A percentile compares a stretch with the other conserved stretches of the same genome.
These are phyloP conservation scores for Magnolia officinalis DNA, from an alignment of 164 flowering plant species.

Conservation along the genomic window DNA sequence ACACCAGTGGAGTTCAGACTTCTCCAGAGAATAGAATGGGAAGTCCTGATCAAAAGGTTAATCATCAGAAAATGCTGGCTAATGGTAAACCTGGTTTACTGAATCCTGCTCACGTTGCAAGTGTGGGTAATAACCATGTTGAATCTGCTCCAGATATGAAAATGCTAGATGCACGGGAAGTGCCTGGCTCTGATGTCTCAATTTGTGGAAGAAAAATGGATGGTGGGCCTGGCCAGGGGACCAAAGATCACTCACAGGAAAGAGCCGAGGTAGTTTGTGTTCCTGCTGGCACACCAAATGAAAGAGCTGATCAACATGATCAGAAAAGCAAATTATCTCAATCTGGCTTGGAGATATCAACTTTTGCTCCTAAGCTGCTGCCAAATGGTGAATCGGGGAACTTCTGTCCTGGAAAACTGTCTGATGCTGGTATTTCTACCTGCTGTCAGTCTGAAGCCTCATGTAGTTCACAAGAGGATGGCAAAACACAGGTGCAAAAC, in stretches of 20 bases:
- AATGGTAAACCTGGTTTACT: conserved; percentile 38
- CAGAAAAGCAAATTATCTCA: conserved; percentile 23
- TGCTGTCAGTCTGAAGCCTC: conserved; percentile 21
- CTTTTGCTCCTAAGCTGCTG: conserved; percentile 19
- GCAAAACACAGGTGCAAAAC: conserved; percentile 11
- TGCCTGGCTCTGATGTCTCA: conserved; percentile 13
- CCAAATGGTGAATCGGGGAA: conserved; percentile 8
- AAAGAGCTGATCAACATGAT: conserved; percentile 20
- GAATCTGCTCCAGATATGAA: conserved; percentile 25
- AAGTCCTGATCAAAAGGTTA: conserved; percentile 34
- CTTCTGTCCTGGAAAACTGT: conserved; percentile 15
- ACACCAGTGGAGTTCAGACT: conserved; percentile 30
- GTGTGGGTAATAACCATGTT: conserved; percentile 7
- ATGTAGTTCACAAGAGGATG: conserved; percentile 15
- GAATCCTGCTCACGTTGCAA: conserved; percentile 22
- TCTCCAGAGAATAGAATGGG: conserved; percentile 44
- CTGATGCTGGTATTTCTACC: conserved; percentile 14
- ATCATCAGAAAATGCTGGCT: conserved; percentile 33
- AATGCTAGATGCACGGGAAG: conserved; percentile 17
- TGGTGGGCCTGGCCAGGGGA: conserved; percentile 10
- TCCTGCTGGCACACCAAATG: conserved; percentile 19
- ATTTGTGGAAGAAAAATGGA: conserved; percentile 20
- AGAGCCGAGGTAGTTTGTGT: conserved; percentile 20
- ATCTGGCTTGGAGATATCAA: conserved; percentile 17
- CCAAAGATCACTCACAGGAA: conserved; percentile 18